A percentile compares a stretch with the other conserved stretches of the same genome.
Evolutionary conservation across 305 asterid genomes (phyloP).

Genomic region (Solanum hybrid): DNA sequence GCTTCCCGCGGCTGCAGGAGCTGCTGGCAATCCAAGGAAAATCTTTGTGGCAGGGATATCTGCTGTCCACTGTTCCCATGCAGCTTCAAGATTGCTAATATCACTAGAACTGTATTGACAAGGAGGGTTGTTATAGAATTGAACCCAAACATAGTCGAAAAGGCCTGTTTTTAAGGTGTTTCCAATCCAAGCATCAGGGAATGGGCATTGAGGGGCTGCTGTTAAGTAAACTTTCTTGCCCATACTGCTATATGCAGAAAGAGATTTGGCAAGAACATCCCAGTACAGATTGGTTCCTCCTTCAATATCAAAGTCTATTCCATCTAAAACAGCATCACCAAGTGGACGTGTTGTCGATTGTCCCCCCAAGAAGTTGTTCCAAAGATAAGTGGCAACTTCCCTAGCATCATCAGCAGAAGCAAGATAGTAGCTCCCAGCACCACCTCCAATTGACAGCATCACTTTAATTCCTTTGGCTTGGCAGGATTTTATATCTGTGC

Average conservation of each 20-base stretch:
- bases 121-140: constrained; percentile 11
- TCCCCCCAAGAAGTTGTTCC: constrained; percentile 12
- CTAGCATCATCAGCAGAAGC: constrained; percentile 8
- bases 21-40: constrained; percentile 7
- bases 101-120: constrained; percentile 6
- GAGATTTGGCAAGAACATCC: constrained; percentile 8
- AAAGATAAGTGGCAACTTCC: constrained; percentile 7
- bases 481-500: constrained; percentile 2
- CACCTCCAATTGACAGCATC: constrained; percentile 6
- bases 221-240: constrained; percentile 10
- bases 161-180: constrained; percentile 8
- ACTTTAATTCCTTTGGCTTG: background rate
- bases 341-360: constrained; percentile 1
- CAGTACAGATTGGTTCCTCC: constrained; percentile 3
- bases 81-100: background rate
- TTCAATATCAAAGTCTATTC: constrained; percentile 9
- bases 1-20: constrained; percentile 1
- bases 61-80: constrained; percentile 5
- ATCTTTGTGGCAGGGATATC: background rate
- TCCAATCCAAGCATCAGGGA: constrained; percentile 11
- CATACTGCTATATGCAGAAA: background rate
- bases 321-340: constrained; percentile 8
- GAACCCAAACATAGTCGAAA: constrained; percentile 14
- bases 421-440: background rate
- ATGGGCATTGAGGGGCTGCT: constrained; percentile 12